Evolutionary conservation across 179 eudicot species (phyloP), one percentile per base, ranked within the genome.

Genomic region (Corrigiola litoralis): DNA sequence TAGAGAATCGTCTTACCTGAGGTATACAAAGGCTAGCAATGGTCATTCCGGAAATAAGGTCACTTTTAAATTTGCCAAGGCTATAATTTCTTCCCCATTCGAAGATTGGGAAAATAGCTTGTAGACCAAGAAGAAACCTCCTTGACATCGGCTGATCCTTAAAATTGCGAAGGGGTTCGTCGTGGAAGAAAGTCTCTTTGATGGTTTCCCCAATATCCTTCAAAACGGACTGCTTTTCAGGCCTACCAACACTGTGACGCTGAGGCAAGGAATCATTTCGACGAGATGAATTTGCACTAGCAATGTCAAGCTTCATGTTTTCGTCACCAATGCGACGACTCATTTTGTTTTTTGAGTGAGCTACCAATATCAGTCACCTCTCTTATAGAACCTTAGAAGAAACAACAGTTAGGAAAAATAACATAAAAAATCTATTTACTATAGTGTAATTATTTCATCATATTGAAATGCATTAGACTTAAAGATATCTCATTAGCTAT

Each of bases 11-110:
- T 5, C 4, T 65, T 71, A 84, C 95, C 91, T 90, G 97, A 46
- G 97, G 97, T 58, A 87, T 85, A 51, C 87, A 80, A 33, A 90
- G 95, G 72, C 89, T 85, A 4, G 97, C 95, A 54, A 90, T 88
- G 69, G 97, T 90, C n/a, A 76, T 74, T 29, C 97, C 97, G 25
- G 97, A 81, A 29, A 90, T 79, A 66, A 90, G 66, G 49, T 90
- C 97, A 12, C 84, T 79, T 55, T 69, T 85, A 27, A 90, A 76
- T 74, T 83, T 85, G 18, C 59, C 24, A 6, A 85, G 67, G 45
- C 32, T 85, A 67, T 90, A 90, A 2, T 65, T 28, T 48, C 87
- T 75, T 38, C 85, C 86, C 95, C 97, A 90, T 3, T 78, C 83
- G 14, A 90, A 79, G 14, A 90, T 82, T 0, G 97, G 95, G 59